These are phyloP conservation scores for Saturnispora saitoi DNA, from an alignment of 805 yeast genomes.

Conservation along the genomic window DNA sequence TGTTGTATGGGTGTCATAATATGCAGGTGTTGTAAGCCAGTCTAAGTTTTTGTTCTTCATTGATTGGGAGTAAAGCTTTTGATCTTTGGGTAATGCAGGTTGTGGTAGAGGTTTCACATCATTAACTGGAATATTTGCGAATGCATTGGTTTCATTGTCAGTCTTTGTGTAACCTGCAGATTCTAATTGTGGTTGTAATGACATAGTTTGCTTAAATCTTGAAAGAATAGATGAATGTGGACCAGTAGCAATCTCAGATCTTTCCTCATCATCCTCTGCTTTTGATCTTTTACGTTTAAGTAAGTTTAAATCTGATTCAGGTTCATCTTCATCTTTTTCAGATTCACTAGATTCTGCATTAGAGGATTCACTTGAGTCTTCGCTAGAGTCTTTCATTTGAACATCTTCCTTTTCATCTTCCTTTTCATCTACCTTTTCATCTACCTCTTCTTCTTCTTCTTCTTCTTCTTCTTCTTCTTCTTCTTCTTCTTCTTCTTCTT, in stretches of 20 bases:
- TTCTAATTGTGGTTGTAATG: slow-evolving; percentile 17
- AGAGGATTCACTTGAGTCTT: slow-evolving; percentile 10
- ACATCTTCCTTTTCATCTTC: slow-evolving; percentile 4
- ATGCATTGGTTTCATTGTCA: slow-evolving; percentile 17
- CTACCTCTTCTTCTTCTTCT: neutral
- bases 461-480: neutral
- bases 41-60: slow-evolving; percentile 34
- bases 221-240: slow-evolving; percentile 43
- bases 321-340: slow-evolving; percentile 11
- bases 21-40: slow-evolving; percentile 65
- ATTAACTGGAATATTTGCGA: slow-evolving; percentile 23
- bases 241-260: neutral
- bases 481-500: neutral
- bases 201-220: slow-evolving; percentile 40
- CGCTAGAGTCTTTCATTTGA: slow-evolving; percentile 1
- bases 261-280: slow-evolving; percentile 19
- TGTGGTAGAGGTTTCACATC: slow-evolving; percentile 76
- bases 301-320: slow-evolving; percentile 10
- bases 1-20: slow-evolving; percentile 39
- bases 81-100: slow-evolving; percentile 57
- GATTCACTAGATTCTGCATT: slow-evolving; percentile 15
- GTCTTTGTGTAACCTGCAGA: slow-evolving; percentile 14
- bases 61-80: slow-evolving; percentile 28
- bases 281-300: slow-evolving; percentile 8
- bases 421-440: too few species aligned